Percentiles rank a stretch among this genome's conserved stretches.
Conservation (phyloP, 106 monocot species). For the Dendrobium catenatum region DNA sequence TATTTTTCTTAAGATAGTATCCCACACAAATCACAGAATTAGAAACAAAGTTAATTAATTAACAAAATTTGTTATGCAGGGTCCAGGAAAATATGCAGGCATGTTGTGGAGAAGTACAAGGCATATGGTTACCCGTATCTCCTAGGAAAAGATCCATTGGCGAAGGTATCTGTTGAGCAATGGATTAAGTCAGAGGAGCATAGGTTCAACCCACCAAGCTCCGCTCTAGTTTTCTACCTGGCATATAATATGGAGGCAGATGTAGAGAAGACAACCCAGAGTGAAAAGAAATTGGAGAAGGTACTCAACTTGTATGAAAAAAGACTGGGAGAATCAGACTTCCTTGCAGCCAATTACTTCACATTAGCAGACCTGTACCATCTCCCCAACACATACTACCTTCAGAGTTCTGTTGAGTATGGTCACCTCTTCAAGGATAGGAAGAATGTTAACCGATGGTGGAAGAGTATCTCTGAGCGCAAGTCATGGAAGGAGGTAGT, state of each 20-base stretch:
- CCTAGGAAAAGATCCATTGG: conserved; percentile 50
- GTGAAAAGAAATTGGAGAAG: conserved; percentile 31
- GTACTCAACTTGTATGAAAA: conserved; percentile 67
- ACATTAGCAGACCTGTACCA: conserved; percentile 67
- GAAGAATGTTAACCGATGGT: conserved; percentile 57
- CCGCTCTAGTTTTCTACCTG: conserved; percentile 39
- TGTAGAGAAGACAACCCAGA: conserved; percentile 13
- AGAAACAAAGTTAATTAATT: not conserved
- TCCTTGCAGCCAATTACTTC: conserved; percentile 55
- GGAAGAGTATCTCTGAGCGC: conserved; percentile 39
- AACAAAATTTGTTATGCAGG: conserved; percentile 13
- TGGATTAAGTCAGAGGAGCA: conserved; percentile 67
- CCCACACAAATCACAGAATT: not conserved
- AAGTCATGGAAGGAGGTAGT: conserved; percentile 45
- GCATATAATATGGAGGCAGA: conserved; percentile 24
- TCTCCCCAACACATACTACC: conserved; percentile 61
- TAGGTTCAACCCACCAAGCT: conserved; percentile 60
- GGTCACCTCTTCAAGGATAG: conserved; percentile 40
- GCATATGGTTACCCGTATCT: conserved; percentile 41
- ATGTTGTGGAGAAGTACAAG: conserved; percentile 39
- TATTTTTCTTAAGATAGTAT: no score
- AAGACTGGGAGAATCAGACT: conserved; percentile 38
- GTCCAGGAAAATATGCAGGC: conserved; percentile 58
- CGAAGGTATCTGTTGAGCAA: conserved; percentile 51
- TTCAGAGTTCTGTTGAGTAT: conserved; percentile 27